Evolutionary conservation across 371 early-diverging fungal species (phyloP).

Genomic region (Globomyces sp.): DNA sequence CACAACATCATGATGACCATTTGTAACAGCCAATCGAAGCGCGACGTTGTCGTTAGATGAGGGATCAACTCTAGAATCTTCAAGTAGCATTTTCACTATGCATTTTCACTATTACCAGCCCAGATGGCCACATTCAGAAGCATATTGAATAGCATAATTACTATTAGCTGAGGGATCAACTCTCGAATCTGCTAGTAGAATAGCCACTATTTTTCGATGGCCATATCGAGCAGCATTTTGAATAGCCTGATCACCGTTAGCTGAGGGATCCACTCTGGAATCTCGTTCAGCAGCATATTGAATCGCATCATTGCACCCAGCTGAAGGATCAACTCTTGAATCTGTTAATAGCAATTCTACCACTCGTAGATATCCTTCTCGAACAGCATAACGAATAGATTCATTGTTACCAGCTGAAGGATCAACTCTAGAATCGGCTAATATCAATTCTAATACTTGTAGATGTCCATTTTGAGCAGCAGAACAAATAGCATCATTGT

Average conservation of each 20-base stretch:
- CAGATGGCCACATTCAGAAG: neutral
- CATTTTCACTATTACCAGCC: too few species aligned
- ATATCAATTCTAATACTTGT: too few species aligned
- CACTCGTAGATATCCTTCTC: conserved; percentile 18
- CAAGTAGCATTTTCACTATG: too few species aligned
- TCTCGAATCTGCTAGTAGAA: neutral
- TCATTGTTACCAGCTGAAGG: conserved; percentile 16
- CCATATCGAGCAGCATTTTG: neutral
- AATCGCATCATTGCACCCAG: conserved; percentile 10
- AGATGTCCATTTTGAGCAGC: too few species aligned
- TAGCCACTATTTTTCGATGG: neutral
- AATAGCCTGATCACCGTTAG: neutral
- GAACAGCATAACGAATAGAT: conserved; percentile 16
- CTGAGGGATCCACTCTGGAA: neutral
- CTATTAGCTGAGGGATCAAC: neutral
- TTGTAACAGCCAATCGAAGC: conserved; percentile 11
- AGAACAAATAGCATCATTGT: too few species aligned
- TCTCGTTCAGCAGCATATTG: conserved; percentile 6
- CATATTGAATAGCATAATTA: neutral
- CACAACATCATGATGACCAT: conserved; percentile 21
- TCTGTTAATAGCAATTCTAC: conserved; percentile 1
- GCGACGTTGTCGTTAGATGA: conserved; percentile 17
- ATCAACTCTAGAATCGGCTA: conserved; percentile 13
- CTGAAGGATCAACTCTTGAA: conserved; percentile 6
- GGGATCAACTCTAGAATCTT: conserved; percentile 17